Percentiles rank a stretch among this genome's conserved stretches.
Evolutionary conservation across 495 filamentous ascomycete genomes (phyloP).

Genomic region (Trypethelium eluteriae): DNA sequence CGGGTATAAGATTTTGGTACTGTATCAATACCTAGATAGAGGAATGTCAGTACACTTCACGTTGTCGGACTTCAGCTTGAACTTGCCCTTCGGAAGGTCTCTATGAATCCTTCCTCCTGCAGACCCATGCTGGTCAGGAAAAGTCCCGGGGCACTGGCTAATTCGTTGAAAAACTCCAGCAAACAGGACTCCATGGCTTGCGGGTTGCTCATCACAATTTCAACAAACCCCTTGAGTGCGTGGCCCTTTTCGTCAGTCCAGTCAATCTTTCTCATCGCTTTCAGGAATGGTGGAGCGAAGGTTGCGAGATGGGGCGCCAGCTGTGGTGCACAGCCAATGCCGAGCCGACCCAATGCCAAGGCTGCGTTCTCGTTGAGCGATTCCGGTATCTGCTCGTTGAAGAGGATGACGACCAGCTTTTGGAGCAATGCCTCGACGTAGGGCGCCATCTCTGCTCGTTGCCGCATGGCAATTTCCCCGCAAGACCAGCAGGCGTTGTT

Average conservation of each 20-base stretch:
- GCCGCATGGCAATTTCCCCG: conserved; percentile 84
- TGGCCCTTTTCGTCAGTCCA: conserved; percentile 92
- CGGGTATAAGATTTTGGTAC: conserved; percentile 77
- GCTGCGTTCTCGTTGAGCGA: conserved; percentile 93
- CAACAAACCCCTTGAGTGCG: conserved; percentile 81
- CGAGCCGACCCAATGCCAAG: conserved; percentile 83
- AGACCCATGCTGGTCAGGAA: conserved; percentile 43
- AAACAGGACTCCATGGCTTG: conserved; percentile 84
- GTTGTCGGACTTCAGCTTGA: conserved; percentile 11
- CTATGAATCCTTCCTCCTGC: conserved; percentile 43
- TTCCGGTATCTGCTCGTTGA: conserved; percentile 74
- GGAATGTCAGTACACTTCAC: conserved; percentile 14
- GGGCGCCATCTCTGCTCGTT: conserved; percentile 61
- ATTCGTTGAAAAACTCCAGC: conserved; percentile 64
- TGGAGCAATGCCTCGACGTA: conserved; percentile 70
- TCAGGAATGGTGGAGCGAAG: conserved; percentile 74
- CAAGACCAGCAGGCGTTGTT: conserved; percentile 99
- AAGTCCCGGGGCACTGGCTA: conserved; percentile 68
- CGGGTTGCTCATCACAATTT: conserved; percentile 78
- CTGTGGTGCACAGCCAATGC: conserved; percentile 67
- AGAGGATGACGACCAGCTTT: conserved; percentile 67
- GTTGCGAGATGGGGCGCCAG: conserved; percentile 74
- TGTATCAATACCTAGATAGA: conserved; percentile 55
- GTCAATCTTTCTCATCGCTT: conserved; percentile 72
- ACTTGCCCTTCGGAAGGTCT: conserved; percentile 45